Evolutionary conservation across 768 basidiomycete species (phyloP).

Genomic region (Sporobolomyces roseus): DNA sequence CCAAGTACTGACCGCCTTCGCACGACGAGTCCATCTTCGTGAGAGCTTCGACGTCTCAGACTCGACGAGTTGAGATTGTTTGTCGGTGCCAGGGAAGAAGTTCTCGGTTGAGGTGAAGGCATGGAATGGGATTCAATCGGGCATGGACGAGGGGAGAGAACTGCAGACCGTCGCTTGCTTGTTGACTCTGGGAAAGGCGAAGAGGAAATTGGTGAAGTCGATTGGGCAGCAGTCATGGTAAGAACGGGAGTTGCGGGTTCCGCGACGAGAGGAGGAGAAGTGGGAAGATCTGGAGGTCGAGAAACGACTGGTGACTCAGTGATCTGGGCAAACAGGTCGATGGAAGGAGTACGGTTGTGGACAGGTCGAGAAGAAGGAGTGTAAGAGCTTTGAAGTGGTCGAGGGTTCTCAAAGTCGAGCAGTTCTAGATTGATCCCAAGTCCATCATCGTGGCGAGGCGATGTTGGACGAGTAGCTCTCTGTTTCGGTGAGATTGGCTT

Average conservation of each 20-base stretch:
- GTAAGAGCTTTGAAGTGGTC: constrained; percentile 11
- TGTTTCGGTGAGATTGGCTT: constrained; percentile 15
- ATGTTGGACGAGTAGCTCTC: neutral
- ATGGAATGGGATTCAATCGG: too few species aligned
- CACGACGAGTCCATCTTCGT: neutral
- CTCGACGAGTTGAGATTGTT: neutral
- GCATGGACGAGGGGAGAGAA: too few species aligned
- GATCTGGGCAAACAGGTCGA: constrained; percentile 4
- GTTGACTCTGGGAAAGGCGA: neutral
- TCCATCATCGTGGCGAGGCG: constrained; percentile 19
- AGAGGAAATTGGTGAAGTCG: neutral
- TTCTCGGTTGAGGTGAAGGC: neutral
- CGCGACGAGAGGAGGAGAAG: constrained; percentile 16
- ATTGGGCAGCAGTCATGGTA: neutral
- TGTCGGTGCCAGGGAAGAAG: neutral
- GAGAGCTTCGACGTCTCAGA: constrained; percentile 1
- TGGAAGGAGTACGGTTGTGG: neutral
- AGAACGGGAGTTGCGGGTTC: neutral
- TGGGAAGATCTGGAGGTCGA: neutral
- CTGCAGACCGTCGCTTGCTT: too few species aligned
- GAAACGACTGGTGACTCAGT: neutral
- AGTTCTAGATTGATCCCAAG: constrained; percentile 16
- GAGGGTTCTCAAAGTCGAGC: neutral
- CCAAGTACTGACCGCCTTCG: constrained; percentile 1
- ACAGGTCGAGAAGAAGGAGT: constrained; percentile 1